Percentiles rank a stretch among this genome's conserved stretches.
Conservation (phyloP, 2,329 filamentous ascomycete genomes). For the Neofusicoccum kwambonambiense region DNA sequence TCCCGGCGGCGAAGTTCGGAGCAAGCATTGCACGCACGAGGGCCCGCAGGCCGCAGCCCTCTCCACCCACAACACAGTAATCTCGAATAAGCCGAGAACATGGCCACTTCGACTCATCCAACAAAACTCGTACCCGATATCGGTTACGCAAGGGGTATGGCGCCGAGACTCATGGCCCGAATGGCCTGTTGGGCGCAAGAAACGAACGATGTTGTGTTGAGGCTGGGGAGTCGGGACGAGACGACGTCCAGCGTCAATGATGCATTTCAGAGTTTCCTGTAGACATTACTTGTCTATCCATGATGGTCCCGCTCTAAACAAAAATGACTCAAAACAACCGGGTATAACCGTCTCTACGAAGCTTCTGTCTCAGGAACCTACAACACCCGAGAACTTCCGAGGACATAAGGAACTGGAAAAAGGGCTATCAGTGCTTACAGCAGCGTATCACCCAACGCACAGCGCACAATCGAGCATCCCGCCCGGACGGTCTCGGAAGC, state of each 20-base stretch:
- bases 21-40: conserved; percentile 16
- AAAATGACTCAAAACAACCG: conserved; percentile 1
- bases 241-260: not conserved
- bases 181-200: not conserved
- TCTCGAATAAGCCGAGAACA: conserved; percentile 4
- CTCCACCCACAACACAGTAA: conserved; percentile 9
- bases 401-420: conserved; percentile 4
- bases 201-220: not conserved
- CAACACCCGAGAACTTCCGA: conserved; percentile 12
- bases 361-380: not conserved
- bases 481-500: conserved; percentile 85
- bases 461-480: conserved; percentile 86
- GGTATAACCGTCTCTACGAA: conserved; percentile 10
- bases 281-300: conserved; percentile 13
- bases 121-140: conserved; percentile 3
- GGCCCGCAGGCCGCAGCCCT: conserved; percentile 4
- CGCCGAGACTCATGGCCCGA: not conserved
- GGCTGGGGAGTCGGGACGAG: not conserved
- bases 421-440: conserved; percentile 53
- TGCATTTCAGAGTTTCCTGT: conserved; percentile 8
- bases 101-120: conserved; percentile 2
- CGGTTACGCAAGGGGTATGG: conserved; percentile 8
- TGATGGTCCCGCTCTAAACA: not conserved
- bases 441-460: conserved; percentile 87
- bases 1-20: conserved; percentile 15